Conservation (phyloP, 2,329 filamentous ascomycete genomes). For the Penicillium sp. region DNA sequence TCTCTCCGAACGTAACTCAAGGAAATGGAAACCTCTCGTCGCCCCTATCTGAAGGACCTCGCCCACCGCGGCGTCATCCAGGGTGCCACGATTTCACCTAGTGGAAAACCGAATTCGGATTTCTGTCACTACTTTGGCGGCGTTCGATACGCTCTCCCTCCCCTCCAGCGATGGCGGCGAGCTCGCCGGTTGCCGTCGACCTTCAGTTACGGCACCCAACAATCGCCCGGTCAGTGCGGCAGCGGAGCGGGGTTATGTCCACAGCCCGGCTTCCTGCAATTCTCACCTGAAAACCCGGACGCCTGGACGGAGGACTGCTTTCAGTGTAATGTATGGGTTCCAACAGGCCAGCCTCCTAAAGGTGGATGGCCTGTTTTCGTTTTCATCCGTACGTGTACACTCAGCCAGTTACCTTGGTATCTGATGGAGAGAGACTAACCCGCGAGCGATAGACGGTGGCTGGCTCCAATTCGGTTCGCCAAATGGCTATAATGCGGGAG, state of each 20-base stretch:
- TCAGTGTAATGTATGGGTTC: slow-evolving; percentile 57
- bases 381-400: slow-evolving; percentile 51
- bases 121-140: slow-evolving; percentile 56
- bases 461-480: slow-evolving; percentile 58
- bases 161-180: slow-evolving; percentile 51
- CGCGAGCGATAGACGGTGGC: slow-evolving; percentile 48
- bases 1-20: neutral
- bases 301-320: slow-evolving; percentile 55
- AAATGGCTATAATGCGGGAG: slow-evolving; percentile 47
- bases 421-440: neutral
- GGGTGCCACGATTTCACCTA: slow-evolving; percentile 47
- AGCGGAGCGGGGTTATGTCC: slow-evolving; percentile 48
- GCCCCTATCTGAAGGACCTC: slow-evolving; percentile 27
- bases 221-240: slow-evolving; percentile 48
- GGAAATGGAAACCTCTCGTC: slow-evolving; percentile 24
- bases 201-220: slow-evolving; percentile 53
- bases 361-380: slow-evolving; percentile 58
- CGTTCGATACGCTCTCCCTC: slow-evolving; percentile 56
- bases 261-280: slow-evolving; percentile 43
- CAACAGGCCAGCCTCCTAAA: slow-evolving; percentile 45
- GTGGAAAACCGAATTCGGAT: slow-evolving; percentile 20
- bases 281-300: slow-evolving; percentile 31
- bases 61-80: slow-evolving; percentile 49
- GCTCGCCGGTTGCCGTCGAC: slow-evolving; percentile 49
- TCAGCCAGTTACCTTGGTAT: neutral